Conservation (phyloP, 805 yeast genomes). For the Saturnispora gosingensis region DNA sequence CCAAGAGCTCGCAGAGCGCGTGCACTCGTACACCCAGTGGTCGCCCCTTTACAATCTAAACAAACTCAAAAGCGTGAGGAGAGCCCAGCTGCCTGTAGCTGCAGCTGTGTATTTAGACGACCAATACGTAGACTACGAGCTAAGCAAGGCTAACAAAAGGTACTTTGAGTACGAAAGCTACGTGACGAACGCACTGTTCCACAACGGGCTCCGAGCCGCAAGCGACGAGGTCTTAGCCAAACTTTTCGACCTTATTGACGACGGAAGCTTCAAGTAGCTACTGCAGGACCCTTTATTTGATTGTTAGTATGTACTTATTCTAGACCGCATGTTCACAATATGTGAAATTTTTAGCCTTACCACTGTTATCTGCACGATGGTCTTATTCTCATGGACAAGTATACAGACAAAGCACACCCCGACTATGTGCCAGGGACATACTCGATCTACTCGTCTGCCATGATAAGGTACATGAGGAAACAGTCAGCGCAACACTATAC, state of each 20-base stretch:
- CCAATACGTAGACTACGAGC: slow-evolving; percentile 42
- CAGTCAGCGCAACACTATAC: slow-evolving; percentile 5
- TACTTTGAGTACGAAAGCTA: slow-evolving; percentile 29
- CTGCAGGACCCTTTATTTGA: background rate
- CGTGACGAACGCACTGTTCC: slow-evolving; percentile 42
- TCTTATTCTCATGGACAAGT: slow-evolving; percentile 24
- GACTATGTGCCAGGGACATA: slow-evolving; percentile 49
- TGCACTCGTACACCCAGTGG: slow-evolving; percentile 29
- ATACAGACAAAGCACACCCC: slow-evolving; percentile 27
- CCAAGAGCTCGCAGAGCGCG: slow-evolving; percentile 29
- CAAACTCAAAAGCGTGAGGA: slow-evolving; percentile 16
- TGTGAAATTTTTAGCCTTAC: background rate
- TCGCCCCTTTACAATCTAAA: slow-evolving; percentile 16
- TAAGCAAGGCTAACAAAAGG: slow-evolving; percentile 19
- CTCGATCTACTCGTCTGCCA: slow-evolving; percentile 38
- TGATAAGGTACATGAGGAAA: slow-evolving; percentile 16
- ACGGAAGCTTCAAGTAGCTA: slow-evolving; percentile 19
- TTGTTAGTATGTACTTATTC: background rate
- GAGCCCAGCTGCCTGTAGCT: slow-evolving; percentile 31
- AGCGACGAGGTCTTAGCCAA: slow-evolving; percentile 32
- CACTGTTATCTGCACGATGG: background rate
- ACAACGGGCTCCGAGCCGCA: slow-evolving; percentile 39
- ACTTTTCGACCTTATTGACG: slow-evolving; percentile 32
- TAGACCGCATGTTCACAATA: background rate
- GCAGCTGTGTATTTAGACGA: slow-evolving; percentile 42